Evolutionary conservation across 75 land plant genomes (phyloP).

Genomic region (Selaginella tamariscina): DNA sequence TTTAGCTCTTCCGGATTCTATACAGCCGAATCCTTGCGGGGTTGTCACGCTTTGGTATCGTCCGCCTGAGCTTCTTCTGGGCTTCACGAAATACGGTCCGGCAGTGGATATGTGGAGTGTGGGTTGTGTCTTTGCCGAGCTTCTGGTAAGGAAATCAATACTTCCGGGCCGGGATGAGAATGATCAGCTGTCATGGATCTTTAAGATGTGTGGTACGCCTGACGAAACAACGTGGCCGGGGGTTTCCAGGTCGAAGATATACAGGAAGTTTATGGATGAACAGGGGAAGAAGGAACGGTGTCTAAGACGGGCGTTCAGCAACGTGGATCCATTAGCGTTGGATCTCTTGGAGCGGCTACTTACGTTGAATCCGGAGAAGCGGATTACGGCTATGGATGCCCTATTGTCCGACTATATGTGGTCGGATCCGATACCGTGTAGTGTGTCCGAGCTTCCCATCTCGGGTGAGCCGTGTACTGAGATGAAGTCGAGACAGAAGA

Average conservation of each 20-base stretch:
- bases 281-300: not conserved
- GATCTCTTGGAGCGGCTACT: not conserved
- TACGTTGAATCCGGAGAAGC: not conserved
- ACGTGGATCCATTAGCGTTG: not conserved
- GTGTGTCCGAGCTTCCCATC: not conserved
- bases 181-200: not conserved
- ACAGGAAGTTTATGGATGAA: not conserved
- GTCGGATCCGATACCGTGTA: not conserved
- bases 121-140: slow-evolving; percentile 12
- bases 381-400: not conserved
- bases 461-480: not conserved
- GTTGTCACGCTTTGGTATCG: not conserved
- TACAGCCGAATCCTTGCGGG: not conserved
- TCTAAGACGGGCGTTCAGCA: not conserved
- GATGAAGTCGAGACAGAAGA: not conserved
- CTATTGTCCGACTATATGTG: not conserved
- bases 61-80: slow-evolving; percentile 10
- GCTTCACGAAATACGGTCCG: not conserved
- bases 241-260: not conserved
- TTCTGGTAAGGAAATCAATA: not conserved
- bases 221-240: not conserved
- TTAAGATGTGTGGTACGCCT: not conserved
- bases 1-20: not conserved
- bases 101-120: slow-evolving; percentile 8
- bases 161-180: not conserved